Conservation (phyloP, 2,329 filamentous ascomycete species). For the Ceratocystis colombiana region DNA sequence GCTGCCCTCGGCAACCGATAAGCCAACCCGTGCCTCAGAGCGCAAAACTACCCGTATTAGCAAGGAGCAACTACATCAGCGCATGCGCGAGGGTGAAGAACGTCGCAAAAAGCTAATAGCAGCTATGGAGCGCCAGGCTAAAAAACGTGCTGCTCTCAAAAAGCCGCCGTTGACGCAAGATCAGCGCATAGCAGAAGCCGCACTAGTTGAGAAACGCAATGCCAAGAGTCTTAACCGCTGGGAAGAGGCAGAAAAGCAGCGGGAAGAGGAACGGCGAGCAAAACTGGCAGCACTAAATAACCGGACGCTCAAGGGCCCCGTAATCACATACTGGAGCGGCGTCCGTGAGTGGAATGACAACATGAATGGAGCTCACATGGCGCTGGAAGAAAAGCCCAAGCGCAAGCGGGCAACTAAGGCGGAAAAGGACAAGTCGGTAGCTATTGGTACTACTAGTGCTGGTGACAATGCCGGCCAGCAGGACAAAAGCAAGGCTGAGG, state of each 20-base stretch:
- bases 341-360: slow-evolving; percentile 70
- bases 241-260: slow-evolving; percentile 84
- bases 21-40: slow-evolving; percentile 49
- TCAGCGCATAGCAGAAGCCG: slow-evolving; percentile 73
- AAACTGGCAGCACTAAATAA: slow-evolving; percentile 82
- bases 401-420: slow-evolving; percentile 42
- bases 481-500: background rate
- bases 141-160: slow-evolving; percentile 61
- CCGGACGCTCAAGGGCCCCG: slow-evolving; percentile 74
- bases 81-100: slow-evolving; percentile 63
- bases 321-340: slow-evolving; percentile 91
- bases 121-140: slow-evolving; percentile 56
- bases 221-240: slow-evolving; percentile 83
- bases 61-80: slow-evolving; percentile 55
- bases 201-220: slow-evolving; percentile 73
- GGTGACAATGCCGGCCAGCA: background rate
- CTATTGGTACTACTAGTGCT: slow-evolving; percentile 21
- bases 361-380: slow-evolving; percentile 55
- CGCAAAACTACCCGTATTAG: slow-evolving; percentile 49
- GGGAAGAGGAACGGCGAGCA: slow-evolving; percentile 70
- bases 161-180: slow-evolving; percentile 78
- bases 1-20: slow-evolving; percentile 45
- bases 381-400: slow-evolving; percentile 50
- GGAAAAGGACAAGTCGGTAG: slow-evolving; percentile 29
- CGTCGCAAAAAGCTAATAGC: slow-evolving; percentile 60